These are phyloP conservation scores for Mycena sp. DNA, from an alignment of 1,284 basidiomycete species.

Conservation along the genomic window DNA sequence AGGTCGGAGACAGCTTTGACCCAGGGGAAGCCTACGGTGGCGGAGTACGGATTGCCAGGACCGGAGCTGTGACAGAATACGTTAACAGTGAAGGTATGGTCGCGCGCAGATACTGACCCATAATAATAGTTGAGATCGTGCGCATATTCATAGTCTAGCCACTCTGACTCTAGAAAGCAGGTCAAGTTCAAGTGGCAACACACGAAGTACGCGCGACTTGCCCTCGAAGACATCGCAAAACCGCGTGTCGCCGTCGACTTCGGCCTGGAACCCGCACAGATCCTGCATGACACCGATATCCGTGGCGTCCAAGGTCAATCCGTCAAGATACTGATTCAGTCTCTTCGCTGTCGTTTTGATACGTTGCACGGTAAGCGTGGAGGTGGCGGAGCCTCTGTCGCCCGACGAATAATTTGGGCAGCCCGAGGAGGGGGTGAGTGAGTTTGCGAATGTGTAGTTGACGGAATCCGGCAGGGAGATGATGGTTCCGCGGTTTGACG, in stretches of 20 bases:
- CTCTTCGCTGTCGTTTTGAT: conserved; percentile 44
- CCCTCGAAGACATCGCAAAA: conserved; percentile 50
- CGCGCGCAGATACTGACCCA: conserved; percentile 37
- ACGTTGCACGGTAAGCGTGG: conserved; percentile 45
- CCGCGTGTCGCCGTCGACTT: conserved; percentile 48
- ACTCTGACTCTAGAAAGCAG: background rate
- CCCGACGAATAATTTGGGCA: conserved; percentile 48
- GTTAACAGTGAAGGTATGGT: background rate
- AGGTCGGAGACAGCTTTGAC: conserved; percentile 50
- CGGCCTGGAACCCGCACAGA: conserved; percentile 51
- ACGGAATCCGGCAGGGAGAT: conserved; percentile 51
- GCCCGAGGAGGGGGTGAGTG: conserved; percentile 49
- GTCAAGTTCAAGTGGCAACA: conserved; percentile 42
- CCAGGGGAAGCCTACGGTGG: conserved; percentile 51
- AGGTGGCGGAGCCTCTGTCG: conserved; percentile 38
- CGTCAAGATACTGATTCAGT: conserved; percentile 48
- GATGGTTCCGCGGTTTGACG: conserved; percentile 45
- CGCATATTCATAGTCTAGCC: conserved; percentile 52
- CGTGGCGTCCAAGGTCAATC: conserved; percentile 42
- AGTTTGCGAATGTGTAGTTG: conserved; percentile 53
- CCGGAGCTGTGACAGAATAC: conserved; percentile 41
- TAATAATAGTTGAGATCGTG: conserved; percentile 65
- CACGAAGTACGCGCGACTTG: conserved; percentile 26
- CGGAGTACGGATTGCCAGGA: conserved; percentile 53
- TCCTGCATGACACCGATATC: conserved; percentile 55